Evolutionary conservation across 2,329 filamentous ascomycete genomes (phyloP).

Genomic region (Scopulariopsis brevicaulis): DNA sequence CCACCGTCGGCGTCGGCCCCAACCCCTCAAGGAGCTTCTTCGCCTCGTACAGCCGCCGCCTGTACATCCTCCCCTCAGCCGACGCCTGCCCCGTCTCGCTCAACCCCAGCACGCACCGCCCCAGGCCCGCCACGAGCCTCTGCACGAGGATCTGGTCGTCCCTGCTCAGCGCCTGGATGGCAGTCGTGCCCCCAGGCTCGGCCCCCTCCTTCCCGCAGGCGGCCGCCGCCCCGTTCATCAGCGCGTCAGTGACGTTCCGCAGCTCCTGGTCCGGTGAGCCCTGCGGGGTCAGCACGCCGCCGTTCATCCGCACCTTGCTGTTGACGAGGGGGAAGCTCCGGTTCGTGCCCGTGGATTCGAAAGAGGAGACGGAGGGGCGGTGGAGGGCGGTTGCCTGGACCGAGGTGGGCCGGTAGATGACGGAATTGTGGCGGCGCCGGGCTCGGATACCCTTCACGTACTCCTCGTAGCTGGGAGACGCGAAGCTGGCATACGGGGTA

Average conservation of each 20-base stretch:
- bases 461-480: slow-evolving; percentile 13
- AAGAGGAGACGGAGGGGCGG: slow-evolving; percentile 44
- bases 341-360: slow-evolving; percentile 46
- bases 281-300: slow-evolving; percentile 33
- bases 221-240: slow-evolving; percentile 35
- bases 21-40: slow-evolving; percentile 60
- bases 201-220: slow-evolving; percentile 22
- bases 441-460: slow-evolving; percentile 5
- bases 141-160: slow-evolving; percentile 52
- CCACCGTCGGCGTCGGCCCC: not conserved
- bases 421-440: slow-evolving; percentile 16
- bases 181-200: slow-evolving; percentile 19
- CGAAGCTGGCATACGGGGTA: not conserved
- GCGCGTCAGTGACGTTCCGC: slow-evolving; percentile 31
- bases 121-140: slow-evolving; percentile 45
- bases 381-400: slow-evolving; percentile 25
- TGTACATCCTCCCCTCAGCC: slow-evolving; percentile 51
- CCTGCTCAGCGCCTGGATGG: slow-evolving; percentile 32
- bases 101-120: slow-evolving; percentile 47
- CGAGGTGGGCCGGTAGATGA: slow-evolving; percentile 29
- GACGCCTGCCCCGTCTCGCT: slow-evolving; percentile 41
- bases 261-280: slow-evolving; percentile 38
- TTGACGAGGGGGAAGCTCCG: slow-evolving; percentile 52
- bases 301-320: slow-evolving; percentile 29
- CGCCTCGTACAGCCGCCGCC: slow-evolving; percentile 65